Evolutionary conservation across 345 rosid genomes (phyloP).

Genomic region (Alliaria petiolata): DNA sequence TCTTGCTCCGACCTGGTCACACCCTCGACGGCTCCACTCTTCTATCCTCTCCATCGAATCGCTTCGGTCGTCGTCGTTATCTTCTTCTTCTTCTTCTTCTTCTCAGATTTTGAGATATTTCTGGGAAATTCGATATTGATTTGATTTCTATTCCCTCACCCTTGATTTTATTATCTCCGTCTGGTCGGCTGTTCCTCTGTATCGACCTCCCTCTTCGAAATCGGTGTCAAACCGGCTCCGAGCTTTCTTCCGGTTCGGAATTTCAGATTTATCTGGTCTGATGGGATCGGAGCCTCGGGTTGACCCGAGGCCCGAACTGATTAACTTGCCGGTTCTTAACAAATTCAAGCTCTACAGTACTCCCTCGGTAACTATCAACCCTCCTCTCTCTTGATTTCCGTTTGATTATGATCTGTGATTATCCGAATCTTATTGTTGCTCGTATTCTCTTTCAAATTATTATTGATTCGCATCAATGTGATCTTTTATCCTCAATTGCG

Average conservation of each 20-base stretch:
- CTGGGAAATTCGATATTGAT: neutral
- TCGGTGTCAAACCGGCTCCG: constrained; percentile 14
- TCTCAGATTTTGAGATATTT: neutral
- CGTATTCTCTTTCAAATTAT: neutral
- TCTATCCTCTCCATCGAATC: constrained; percentile 6
- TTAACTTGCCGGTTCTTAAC: constrained; percentile 49
- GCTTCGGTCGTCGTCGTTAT: neutral
- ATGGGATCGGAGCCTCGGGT: constrained; percentile 42
- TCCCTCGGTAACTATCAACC: constrained; percentile 47
- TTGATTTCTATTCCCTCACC: neutral
- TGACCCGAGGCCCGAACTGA: constrained; percentile 24
- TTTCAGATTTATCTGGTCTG: constrained; percentile 27
- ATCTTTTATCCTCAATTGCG: neutral
- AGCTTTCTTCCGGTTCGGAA: neutral
- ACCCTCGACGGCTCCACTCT: constrained; percentile 30
- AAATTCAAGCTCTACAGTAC: constrained; percentile 82
- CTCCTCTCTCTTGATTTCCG: neutral
- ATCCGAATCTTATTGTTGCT: neutral
- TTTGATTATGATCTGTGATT: neutral
- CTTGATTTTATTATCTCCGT: neutral
- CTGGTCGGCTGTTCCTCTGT: neutral
- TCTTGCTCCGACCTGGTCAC: no score
- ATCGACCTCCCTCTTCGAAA: constrained; percentile 6
- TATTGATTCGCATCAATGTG: neutral
- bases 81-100: neutral